Conservation (phyloP, 768 basidiomycete genomes). For the Calvatia gigantea region DNA sequence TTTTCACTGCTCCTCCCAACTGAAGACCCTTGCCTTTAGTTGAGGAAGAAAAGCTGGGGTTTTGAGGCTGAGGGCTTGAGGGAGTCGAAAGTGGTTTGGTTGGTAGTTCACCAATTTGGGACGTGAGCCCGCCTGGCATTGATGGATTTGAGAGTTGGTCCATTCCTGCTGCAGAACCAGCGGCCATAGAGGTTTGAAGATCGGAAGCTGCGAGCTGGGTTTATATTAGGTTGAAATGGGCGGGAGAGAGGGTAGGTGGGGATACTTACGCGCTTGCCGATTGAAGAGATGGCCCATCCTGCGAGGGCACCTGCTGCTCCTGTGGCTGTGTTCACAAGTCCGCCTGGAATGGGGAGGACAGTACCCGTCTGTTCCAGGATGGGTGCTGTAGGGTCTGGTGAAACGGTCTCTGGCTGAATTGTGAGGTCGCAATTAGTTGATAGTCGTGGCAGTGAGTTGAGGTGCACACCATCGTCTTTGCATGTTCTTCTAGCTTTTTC, state of each 20-base stretch:
- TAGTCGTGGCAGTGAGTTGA: background rate
- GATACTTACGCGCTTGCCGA: conserved; percentile 70
- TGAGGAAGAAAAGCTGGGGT: conserved; percentile 11
- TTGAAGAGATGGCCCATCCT: conserved; percentile 92
- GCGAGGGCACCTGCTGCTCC: conserved; percentile 91
- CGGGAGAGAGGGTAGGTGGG: background rate
- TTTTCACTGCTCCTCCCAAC: conserved; percentile 45
- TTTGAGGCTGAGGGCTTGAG: conserved; percentile 7
- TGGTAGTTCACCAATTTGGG: conserved; percentile 23
- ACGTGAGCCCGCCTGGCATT: conserved; percentile 8
- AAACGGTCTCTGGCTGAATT: conserved; percentile 36
- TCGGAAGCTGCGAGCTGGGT: conserved; percentile 69
- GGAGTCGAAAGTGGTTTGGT: conserved; percentile 19
- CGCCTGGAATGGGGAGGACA: conserved; percentile 36
- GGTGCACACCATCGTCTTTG: conserved; percentile 70
- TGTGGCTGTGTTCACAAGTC: conserved; percentile 79
- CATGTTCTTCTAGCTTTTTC: conserved; percentile 77
- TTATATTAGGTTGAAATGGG: background rate
- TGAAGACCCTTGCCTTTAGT: conserved; percentile 61
- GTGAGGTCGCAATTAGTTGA: background rate
- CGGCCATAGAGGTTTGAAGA: conserved; percentile 62
- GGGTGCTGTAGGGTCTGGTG: conserved; percentile 26
- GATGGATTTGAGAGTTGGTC: conserved; percentile 12
- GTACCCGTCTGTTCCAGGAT: conserved; percentile 17
- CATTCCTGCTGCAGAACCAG: conserved; percentile 42